Conservation (phyloP, 306 rosid genomes). For the Lablab purpureus region DNA sequence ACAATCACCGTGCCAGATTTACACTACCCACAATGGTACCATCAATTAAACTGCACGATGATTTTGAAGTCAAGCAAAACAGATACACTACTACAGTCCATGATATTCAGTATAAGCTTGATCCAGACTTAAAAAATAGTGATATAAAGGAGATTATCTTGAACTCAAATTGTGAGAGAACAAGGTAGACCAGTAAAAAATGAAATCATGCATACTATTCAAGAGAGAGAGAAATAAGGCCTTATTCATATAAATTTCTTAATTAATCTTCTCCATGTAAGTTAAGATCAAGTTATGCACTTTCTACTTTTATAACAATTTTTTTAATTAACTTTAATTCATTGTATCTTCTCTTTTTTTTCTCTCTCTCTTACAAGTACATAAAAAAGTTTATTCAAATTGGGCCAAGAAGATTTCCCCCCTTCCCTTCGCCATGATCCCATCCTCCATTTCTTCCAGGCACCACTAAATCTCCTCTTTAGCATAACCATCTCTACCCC, state of each 20-base stretch:
- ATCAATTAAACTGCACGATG: background rate
- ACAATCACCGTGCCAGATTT: background rate
- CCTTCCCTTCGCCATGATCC: background rate
- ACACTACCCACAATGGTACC: background rate
- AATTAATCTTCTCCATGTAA: background rate
- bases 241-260: background rate
- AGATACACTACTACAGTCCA: background rate
- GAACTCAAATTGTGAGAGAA: background rate
- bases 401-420: background rate
- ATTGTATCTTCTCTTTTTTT: background rate
- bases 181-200: background rate
- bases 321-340: background rate
- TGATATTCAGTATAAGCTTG: background rate
- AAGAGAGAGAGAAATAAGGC: background rate
- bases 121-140: background rate
- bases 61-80: background rate
- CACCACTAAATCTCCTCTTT: background rate
- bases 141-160: background rate
- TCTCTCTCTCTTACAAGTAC: background rate
- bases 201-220: background rate
- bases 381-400: background rate
- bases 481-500: background rate
- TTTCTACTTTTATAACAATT: background rate
- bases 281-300: background rate
- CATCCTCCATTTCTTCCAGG: background rate